Base-by-base conservation (phyloP, 352 stramenopile genomes). In the Phytophthora sp. region DNA sequence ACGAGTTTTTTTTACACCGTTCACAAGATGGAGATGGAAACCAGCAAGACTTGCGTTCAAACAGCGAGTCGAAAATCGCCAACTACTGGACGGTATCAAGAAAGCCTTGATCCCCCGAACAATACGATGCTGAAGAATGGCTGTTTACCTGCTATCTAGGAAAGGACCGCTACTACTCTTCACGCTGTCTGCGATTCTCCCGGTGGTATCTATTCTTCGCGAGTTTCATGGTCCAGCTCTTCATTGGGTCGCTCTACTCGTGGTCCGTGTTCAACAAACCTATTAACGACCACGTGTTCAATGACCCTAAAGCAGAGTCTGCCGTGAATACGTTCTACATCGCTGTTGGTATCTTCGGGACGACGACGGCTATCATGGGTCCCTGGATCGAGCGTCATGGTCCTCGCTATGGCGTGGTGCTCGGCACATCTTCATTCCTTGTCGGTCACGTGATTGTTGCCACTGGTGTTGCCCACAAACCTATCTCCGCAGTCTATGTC, bases 211-310 rank as follows among this genome's bases (percentile, higher is more conserved):
- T 90, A 27, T 90, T 90, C 66, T 79, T 76, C 42, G 79, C 82
- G 1, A 73, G 77, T 27, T 90, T 90, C 47, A 47, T 89, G n/a
- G 66, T 86, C 21, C 79, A 89, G 66, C 88, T 90, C 62, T 89
- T 79, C 63, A 86, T 86, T 50, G 83, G 83, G 4, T 88, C 79
- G 47, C 65, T 91, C 41, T 91, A 91, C 57, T 80, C 77, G 18
- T 91, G 82, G 82, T 89, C 79, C 20, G 77, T 90, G 7, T 87
- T 90, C 65, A 91, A 91, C 69, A 79, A 82, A 41, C 81, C 80
- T 7, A 86, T 91, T 45, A 79, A 90, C 50, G 63, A 26, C 21
- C 63, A 79, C 55, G 57, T 89, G 13, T 89, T 66, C 63, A 47
- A 77, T 21, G 57, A 89, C 46, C 33, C 47, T 2, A 80, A 69